Percentiles rank a stretch among this genome's conserved stretches.
These are phyloP conservation scores for Aspergillus proliferans DNA, from an alignment of 2,329 filamentous ascomycete species.

Conservation along the genomic window DNA sequence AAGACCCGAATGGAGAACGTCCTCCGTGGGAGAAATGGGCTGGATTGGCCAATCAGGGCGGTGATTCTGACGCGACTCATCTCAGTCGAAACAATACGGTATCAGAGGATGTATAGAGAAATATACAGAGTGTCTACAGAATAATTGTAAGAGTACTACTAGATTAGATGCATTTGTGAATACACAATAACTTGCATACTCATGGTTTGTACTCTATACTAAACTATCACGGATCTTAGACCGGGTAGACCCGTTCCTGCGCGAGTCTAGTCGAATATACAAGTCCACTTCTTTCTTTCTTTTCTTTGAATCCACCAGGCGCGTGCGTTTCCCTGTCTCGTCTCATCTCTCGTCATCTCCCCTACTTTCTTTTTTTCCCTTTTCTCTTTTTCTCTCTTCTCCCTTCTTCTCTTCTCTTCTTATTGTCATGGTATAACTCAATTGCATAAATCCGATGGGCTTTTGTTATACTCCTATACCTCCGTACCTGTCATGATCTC, in stretches of 20 bases:
- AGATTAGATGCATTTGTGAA: too few species aligned
- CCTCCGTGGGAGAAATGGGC: background rate
- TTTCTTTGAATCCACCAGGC: constrained; percentile 7
- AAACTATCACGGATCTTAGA: constrained; percentile 3
- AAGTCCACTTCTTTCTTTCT: constrained; percentile 12
- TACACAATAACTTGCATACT: background rate
- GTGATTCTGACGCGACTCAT: too few species aligned
- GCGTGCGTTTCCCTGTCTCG: background rate
- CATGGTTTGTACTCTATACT: background rate
- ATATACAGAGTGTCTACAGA: too few species aligned
- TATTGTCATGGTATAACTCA: background rate
- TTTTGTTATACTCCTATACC: background rate
- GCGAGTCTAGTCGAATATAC: constrained; percentile 15
- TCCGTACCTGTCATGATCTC: constrained; percentile 15
- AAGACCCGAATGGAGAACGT: background rate
- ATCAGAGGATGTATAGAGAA: too few species aligned
- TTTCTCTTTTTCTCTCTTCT: constrained; percentile 3
- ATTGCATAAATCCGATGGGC: background rate
- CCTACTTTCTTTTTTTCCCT: constrained; percentile 7
- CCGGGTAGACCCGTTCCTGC: constrained; percentile 15
- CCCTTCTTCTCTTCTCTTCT: background rate
- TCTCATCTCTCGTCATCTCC: constrained; percentile 1
- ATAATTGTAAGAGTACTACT: too few species aligned
- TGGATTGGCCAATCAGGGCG: background rate
- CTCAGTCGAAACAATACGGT: too few species aligned